These are phyloP conservation scores for Ogataea wickerhamii DNA, from an alignment of 805 yeast genomes.

Conservation along the genomic window DNA sequence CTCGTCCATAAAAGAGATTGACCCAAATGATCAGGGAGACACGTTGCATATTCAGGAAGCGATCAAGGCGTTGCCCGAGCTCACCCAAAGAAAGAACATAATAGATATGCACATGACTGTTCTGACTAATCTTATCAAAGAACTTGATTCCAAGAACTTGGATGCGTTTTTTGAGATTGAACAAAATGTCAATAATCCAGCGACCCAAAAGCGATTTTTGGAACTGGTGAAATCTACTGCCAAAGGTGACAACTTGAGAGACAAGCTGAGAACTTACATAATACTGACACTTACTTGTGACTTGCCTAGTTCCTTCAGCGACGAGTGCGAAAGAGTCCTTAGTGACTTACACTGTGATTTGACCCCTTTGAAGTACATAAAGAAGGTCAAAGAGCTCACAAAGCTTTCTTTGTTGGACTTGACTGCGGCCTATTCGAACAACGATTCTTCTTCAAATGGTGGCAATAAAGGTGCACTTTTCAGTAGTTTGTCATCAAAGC, in stretches of 20 bases:
- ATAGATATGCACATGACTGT: slow-evolving; percentile 98
- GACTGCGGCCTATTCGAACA: slow-evolving; percentile 29
- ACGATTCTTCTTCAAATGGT: slow-evolving; percentile 30
- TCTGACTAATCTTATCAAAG: slow-evolving; percentile 75
- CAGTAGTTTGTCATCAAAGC: slow-evolving; percentile 67
- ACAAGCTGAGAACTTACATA: slow-evolving; percentile 84
- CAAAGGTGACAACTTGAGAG: slow-evolving; percentile 55
- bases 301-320: slow-evolving; percentile 42
- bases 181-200: slow-evolving; percentile 67
- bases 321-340: slow-evolving; percentile 63
- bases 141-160: slow-evolving; percentile 79
- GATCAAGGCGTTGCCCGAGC: slow-evolving; percentile 86
- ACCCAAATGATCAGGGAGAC: slow-evolving; percentile 52
- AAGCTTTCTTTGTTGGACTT: slow-evolving; percentile 43
- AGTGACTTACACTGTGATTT: slow-evolving; percentile 54
- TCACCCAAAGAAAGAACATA: slow-evolving; percentile 80
- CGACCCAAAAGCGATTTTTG: slow-evolving; percentile 54
- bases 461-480: slow-evolving; percentile 48
- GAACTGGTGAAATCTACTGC: slow-evolving; percentile 52
- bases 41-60: slow-evolving; percentile 77
- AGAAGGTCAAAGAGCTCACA: slow-evolving; percentile 74
- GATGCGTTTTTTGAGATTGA: slow-evolving; percentile 94
- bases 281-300: slow-evolving; percentile 64
- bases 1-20: slow-evolving; percentile 69
- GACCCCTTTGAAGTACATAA: slow-evolving; percentile 65